Evolutionary conservation across 2,329 filamentous ascomycete genomes (phyloP), one percentile per base, ranked within the genome.

Genomic region (Trichoderma brevicompactum): DNA sequence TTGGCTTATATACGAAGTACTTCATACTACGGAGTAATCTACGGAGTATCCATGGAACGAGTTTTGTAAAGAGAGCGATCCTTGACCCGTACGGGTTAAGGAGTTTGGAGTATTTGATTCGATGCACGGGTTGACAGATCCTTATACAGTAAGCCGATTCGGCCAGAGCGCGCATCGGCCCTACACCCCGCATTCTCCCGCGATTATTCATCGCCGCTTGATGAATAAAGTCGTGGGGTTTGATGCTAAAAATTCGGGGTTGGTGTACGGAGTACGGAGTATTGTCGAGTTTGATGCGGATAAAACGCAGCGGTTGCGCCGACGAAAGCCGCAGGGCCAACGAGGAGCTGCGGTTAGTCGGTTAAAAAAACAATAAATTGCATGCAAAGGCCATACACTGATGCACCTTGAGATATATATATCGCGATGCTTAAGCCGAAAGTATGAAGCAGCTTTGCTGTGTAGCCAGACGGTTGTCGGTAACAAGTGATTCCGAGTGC

Each of bases 291-390:
- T 32, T 58, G 40, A 46, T 41, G 17, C 15, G 7, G 10, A 15
- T n/a, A 38, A 3, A 38, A 2, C 32, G 8, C 9, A 43, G n/a
- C 10, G 7, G 36, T 52, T 62, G 59, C 48, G 59, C 59, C 59
- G 59, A 62, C 9, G 59, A 62, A 62, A 62, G 59, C 59, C 59
- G 59, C 23, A 28, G 23, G 23, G 23, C 23, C 23, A 28, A 28
- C 23, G 23, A 28, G 23, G 23, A 28, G 23, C 23, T 44, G 28
- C 41, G 54, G 54, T 28, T 46, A 36, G 32, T 46, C 54, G 41
- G 54, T 23, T n/a, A n/a, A 58, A 46, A 36, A 48, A 1, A 3
- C 15, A 38, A 28, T 28, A 28, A 28, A 5, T 28, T 28, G 23
- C 5, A 28, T 28, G 23, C 23, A 28, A 28, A 15, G 7, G 34